Percentiles rank a stretch among this genome's conserved stretches.
phyloP scores from a whole-genome alignment of 371 early-diverging fungal genomes.

The Mucor irregularis region DNA sequence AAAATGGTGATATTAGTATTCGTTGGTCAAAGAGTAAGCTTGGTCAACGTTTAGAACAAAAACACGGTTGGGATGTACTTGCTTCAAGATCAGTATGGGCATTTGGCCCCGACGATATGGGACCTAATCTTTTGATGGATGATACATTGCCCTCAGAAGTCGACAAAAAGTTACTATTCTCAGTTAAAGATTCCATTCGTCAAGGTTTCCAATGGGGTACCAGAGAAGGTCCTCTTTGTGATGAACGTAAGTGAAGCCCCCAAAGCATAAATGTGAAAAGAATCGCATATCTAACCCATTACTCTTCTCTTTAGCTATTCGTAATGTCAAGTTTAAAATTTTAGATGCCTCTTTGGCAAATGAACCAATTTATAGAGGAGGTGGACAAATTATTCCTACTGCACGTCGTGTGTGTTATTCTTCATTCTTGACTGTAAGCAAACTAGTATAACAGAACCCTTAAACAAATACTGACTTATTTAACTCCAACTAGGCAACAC shows the following conservation, averaged over 20 bases:
- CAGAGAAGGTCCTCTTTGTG: slow-evolving; percentile 94
- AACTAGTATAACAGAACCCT: neutral
- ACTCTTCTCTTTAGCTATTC: slow-evolving; percentile 67
- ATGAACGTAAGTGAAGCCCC: slow-evolving; percentile 95
- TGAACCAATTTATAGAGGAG: slow-evolving; percentile 90
- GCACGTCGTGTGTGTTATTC: slow-evolving; percentile 97
- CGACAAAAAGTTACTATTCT: slow-evolving; percentile 77
- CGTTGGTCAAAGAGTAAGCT: slow-evolving; percentile 78
- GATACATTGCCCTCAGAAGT: slow-evolving; percentile 91
- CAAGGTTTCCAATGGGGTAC: slow-evolving; percentile 99
- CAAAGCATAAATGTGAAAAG: neutral
- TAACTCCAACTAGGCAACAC: slow-evolving; percentile 71
- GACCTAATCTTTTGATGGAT: slow-evolving; percentile 93
- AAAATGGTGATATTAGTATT: slow-evolving; percentile 68
- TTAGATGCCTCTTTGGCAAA: slow-evolving; percentile 84
- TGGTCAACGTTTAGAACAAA: slow-evolving; percentile 76
- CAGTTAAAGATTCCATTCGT: slow-evolving; percentile 81
- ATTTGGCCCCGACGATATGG: slow-evolving; percentile 92
- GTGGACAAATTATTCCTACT: slow-evolving; percentile 98
- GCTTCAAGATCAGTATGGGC: slow-evolving; percentile 95
- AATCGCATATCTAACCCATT: neutral
- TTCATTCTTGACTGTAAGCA: slow-evolving; percentile 82
- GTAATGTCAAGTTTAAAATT: slow-evolving; percentile 92
- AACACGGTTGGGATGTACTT: slow-evolving; percentile 93
- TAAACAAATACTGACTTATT: neutral